A percentile compares a stretch with the other conserved stretches of the same genome.
Evolutionary conservation across 179 eudicot species (phyloP).

Genomic region (Carnegiea gigantea): DNA sequence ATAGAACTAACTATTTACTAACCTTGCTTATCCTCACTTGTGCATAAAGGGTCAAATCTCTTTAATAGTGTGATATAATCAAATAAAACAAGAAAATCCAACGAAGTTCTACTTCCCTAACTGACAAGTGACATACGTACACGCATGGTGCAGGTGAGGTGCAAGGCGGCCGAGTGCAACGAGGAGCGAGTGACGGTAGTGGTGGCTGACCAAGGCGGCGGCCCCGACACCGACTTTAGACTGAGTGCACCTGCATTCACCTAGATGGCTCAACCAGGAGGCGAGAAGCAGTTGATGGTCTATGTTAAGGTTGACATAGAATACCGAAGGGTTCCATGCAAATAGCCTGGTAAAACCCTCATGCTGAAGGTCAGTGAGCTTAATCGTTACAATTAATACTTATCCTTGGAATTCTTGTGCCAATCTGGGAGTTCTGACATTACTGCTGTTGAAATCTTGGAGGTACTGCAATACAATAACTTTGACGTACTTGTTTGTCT

Average conservation of each 20-base stretch:
- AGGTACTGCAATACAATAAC: conserved; percentile 12
- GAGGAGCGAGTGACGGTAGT: conserved; percentile 28
- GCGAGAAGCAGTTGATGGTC: conserved; percentile 21
- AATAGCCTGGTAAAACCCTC: conserved; percentile 23
- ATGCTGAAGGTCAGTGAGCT: conserved; percentile 23
- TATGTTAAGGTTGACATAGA: conserved; percentile 26
- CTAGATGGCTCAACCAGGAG: conserved; percentile 22
- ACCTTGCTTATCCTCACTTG: no score
- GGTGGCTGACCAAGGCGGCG: conserved; percentile 27
- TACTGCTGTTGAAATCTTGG: conserved; percentile 33
- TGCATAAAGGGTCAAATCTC: no score
- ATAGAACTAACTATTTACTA: no score
- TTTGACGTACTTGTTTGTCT: neutral
- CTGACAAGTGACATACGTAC: neutral
- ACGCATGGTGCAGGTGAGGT: conserved; percentile 20
- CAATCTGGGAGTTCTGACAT: conserved; percentile 30
- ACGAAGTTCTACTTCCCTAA: neutral
- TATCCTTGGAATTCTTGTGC: conserved; percentile 29
- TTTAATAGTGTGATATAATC: neutral
- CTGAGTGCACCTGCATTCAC: conserved; percentile 25
- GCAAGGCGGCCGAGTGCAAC: conserved; percentile 22
- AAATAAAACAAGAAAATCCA: neutral
- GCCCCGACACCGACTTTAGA: conserved; percentile 12
- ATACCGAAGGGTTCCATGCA: conserved; percentile 28
- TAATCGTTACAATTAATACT: conserved; percentile 24